phyloP scores from a whole-genome alignment of 2,329 filamentous ascomycete species.

The Fusarium mexicanum region DNA sequence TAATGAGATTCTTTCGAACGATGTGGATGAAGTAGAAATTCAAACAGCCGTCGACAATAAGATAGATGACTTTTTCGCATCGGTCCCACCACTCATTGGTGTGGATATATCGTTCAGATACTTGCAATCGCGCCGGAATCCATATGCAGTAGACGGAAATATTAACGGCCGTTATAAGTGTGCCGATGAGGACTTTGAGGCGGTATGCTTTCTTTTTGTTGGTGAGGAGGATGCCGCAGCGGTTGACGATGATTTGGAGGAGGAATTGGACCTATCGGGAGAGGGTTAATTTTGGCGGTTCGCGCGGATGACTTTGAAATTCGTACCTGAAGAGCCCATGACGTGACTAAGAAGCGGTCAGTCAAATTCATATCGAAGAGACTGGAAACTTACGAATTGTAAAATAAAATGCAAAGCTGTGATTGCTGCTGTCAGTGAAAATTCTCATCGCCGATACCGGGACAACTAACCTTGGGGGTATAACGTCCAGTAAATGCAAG shows the following conservation, averaged over 20 bases:
- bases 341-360: constrained; percentile 33
- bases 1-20: constrained; percentile 35
- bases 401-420: constrained; percentile 44
- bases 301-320: neutral
- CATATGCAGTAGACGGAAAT: constrained; percentile 43
- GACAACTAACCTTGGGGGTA: constrained; percentile 39
- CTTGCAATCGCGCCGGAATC: constrained; percentile 40
- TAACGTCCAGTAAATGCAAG: constrained; percentile 36
- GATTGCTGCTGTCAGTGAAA: constrained; percentile 4
- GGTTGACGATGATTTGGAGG: constrained; percentile 43
- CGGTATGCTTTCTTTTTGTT: constrained; percentile 27
- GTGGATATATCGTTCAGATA: constrained; percentile 38
- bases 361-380: fast-evolving
- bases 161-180: constrained; percentile 41
- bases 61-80: constrained; percentile 44
- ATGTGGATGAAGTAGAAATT: constrained; percentile 43
- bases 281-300: neutral
- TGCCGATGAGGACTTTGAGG: constrained; percentile 34
- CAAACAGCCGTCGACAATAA: constrained; percentile 36
- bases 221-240: constrained; percentile 38
- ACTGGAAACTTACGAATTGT: constrained; percentile 32
- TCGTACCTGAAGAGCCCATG: constrained; percentile 42
- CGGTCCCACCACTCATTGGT: constrained; percentile 43
- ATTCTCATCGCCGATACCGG: fast-evolving
- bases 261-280: constrained; percentile 33